Conservation (phyloP, 148 eudicot species). For the Rhododendron williamsianum region DNA sequence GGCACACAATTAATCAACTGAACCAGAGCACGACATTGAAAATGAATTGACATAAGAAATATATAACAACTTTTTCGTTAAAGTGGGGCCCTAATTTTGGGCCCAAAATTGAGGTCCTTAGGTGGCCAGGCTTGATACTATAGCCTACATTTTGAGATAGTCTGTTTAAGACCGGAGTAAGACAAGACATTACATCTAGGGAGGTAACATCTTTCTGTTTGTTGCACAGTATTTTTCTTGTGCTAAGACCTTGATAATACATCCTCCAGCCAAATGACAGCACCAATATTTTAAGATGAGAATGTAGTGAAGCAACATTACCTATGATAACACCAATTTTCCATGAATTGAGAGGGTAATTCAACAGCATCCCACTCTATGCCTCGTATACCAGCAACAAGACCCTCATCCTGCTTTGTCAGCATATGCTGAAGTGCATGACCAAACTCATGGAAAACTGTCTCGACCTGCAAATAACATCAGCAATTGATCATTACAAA, state of each 20-base stretch:
- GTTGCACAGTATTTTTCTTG: background rate
- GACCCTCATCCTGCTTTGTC: slow-evolving; percentile 95
- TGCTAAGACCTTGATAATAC: background rate
- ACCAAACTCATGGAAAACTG: slow-evolving; percentile 99
- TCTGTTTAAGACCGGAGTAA: background rate
- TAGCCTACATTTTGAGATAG: background rate
- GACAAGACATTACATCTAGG: background rate
- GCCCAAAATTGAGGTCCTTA: background rate
- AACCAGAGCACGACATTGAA: background rate
- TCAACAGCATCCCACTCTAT: slow-evolving; percentile 99
- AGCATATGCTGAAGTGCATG: slow-evolving; percentile 99
- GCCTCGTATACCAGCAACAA: slow-evolving; percentile 93
- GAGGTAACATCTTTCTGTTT: background rate
- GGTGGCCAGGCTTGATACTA: background rate
- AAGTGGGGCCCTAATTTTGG: background rate
- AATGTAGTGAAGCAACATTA: slow-evolving; percentile 18
- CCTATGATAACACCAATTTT: slow-evolving; percentile 99
- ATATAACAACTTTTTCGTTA: too few relatives aligned
- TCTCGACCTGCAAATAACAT: slow-evolving; percentile 64
- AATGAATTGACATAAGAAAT: background rate
- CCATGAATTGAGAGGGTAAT: slow-evolving; percentile 98
- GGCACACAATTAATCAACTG: background rate
- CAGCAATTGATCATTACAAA: background rate
- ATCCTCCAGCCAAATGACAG: background rate
- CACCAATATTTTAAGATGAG: background rate